Evolutionary conservation across 345 rosid species (phyloP).

Genomic region (Citrus trifoliata): DNA sequence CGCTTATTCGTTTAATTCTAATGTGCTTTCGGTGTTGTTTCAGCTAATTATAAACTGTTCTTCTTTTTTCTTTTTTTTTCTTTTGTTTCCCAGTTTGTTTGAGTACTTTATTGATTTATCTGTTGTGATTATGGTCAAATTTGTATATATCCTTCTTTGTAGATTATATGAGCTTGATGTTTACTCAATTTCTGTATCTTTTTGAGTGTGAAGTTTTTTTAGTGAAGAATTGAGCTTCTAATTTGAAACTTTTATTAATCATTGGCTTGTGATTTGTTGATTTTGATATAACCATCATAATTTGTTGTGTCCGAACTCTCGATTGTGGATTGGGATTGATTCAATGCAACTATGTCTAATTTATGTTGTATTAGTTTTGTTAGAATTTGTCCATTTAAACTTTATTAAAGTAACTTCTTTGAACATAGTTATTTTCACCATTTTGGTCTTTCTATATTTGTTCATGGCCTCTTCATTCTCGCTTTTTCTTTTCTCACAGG

Average conservation of each 20-base stretch:
- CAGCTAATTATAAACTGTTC: conserved; percentile 6
- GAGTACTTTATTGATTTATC: background rate
- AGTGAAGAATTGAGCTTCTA: background rate
- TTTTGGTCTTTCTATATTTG: background rate
- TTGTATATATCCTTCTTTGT: background rate
- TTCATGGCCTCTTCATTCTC: background rate
- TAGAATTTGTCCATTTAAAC: conserved; percentile 10
- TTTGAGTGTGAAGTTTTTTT: background rate
- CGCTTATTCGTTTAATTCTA: background rate
- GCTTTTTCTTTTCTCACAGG: background rate
- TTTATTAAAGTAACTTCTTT: background rate
- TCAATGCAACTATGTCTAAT: background rate
- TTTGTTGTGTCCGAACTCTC: background rate
- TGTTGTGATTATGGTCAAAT: background rate
- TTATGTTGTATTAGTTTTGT: background rate
- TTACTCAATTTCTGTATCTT: too few species aligned
- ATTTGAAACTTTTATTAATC: background rate
- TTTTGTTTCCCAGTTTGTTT: background rate
- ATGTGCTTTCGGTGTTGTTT: background rate
- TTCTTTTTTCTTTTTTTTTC: background rate
- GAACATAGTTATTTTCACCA: background rate
- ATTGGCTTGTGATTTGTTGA: background rate
- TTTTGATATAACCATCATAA: background rate
- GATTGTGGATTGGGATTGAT: background rate
- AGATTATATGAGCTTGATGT: background rate